phyloP scores from a whole-genome alignment of 1,284 basidiomycete species.

The Acaromyces ingoldii region DNA sequence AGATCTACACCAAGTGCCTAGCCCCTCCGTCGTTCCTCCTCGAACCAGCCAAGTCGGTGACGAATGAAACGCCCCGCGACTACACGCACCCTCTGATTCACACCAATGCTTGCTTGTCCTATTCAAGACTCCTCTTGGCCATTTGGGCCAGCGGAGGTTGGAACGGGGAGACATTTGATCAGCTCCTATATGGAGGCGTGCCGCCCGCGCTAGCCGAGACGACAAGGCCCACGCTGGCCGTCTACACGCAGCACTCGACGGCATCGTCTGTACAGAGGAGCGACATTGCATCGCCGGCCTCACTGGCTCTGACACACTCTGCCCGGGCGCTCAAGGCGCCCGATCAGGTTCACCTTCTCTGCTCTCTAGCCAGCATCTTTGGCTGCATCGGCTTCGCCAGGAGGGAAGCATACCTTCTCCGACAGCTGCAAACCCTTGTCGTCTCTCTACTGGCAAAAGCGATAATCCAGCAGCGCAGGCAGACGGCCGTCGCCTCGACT shows the following conservation, averaged over 20 bases:
- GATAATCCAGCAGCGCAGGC: neutral
- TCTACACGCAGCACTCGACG: constrained; percentile 30
- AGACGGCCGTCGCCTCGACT: neutral
- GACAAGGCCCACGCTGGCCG: constrained; percentile 19
- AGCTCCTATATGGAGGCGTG: constrained; percentile 45
- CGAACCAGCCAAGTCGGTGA: constrained; percentile 33
- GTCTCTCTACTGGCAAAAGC: constrained; percentile 24
- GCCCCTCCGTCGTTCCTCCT: constrained; percentile 41
- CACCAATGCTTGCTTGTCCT: constrained; percentile 40
- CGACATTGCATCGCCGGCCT: constrained; percentile 41
- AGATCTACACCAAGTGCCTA: constrained; percentile 46
- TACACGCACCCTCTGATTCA: constrained; percentile 49
- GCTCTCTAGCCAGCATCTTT: constrained; percentile 35
- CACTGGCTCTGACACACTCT: constrained; percentile 32
- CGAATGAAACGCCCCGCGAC: constrained; percentile 45
- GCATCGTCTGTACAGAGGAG: constrained; percentile 33
- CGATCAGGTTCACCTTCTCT: constrained; percentile 41
- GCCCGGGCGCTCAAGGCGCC: constrained; percentile 31
- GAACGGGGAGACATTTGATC: constrained; percentile 49
- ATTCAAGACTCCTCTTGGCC: constrained; percentile 44
- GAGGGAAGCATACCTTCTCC: constrained; percentile 36
- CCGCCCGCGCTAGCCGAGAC: constrained; percentile 41
- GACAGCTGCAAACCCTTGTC: constrained; percentile 35
- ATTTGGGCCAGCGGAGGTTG: constrained; percentile 46
- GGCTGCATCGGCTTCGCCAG: constrained; percentile 41